These are phyloP conservation scores for Sambucus nigra DNA, from an alignment of 129 eudicot genomes.

Conservation along the genomic window DNA sequence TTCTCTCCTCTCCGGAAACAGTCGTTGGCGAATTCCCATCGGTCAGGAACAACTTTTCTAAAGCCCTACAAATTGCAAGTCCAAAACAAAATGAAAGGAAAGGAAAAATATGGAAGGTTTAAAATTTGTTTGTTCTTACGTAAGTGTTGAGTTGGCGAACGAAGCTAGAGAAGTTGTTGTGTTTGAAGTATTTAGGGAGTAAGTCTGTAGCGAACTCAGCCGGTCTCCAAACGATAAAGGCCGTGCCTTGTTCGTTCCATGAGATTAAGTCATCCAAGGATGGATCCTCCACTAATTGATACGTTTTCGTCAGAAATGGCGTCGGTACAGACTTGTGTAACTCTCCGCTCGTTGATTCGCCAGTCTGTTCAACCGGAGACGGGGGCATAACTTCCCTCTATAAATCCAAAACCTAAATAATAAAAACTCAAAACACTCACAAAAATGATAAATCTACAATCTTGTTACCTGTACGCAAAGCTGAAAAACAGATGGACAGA, in stretches of 20 bases:
- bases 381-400: constrained; percentile 20
- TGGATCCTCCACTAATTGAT: constrained; percentile 58
- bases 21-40: constrained; percentile 81
- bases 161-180: constrained; percentile 83
- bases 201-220: constrained; percentile 63
- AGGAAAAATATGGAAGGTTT: no score
- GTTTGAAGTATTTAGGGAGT: constrained; percentile 71
- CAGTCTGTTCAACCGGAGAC: constrained; percentile 24
- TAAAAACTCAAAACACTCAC: not conserved
- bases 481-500: not conserved
- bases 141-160: constrained; percentile 76
- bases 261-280: constrained; percentile 41
- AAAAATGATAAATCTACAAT: not conserved
- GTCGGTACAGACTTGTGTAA: constrained; percentile 55
- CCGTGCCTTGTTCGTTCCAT: constrained; percentile 60
- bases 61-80: constrained; percentile 44
- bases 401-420: not conserved
- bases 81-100: not conserved
- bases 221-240: constrained; percentile 67
- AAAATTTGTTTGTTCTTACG: constrained; percentile 18
- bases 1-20: constrained; percentile 59
- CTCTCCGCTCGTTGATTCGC: constrained; percentile 30
- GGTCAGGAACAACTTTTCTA: constrained; percentile 61
- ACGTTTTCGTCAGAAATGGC: constrained; percentile 79
- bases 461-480: not conserved